These are phyloP conservation scores for Podila verticillata DNA, from an alignment of 192 early-diverging fungal species.

Conservation along the genomic window DNA sequence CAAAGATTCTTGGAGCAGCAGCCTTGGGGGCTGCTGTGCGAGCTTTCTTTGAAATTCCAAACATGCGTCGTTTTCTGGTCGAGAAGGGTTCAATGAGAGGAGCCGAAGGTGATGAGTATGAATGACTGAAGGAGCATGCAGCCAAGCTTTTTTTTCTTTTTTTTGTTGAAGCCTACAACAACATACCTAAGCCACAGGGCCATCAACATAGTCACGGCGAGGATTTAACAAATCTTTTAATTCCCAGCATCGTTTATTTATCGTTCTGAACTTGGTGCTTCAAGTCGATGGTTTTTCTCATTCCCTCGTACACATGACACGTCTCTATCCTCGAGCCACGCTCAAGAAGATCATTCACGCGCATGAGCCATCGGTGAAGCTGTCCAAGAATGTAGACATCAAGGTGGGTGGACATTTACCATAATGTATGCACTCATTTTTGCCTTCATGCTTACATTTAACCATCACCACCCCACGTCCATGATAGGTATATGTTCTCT, in stretches of 20 bases:
- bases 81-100: neutral
- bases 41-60: constrained; percentile 49
- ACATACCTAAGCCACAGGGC: neutral
- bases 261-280: no score
- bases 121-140: neutral
- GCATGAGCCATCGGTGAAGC: constrained; percentile 36
- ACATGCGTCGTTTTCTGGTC: constrained; percentile 14
- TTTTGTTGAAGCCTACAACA: constrained; percentile 2
- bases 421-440: neutral
- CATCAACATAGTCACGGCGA: no score
- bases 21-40: constrained; percentile 46
- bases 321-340: constrained; percentile 47
- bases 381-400: constrained; percentile 53
- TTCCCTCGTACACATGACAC: constrained; percentile 31
- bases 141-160: neutral
- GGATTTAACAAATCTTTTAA: no score
- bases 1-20: constrained; percentile 68
- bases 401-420: constrained; percentile 1
- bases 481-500: constrained; percentile 45
- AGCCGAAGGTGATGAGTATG: neutral
- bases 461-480: neutral
- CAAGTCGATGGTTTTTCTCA: neutral
- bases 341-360: constrained; percentile 48
- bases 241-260: no score
- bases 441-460: neutral